These are phyloP conservation scores for Ramalina intermedia DNA, from an alignment of 495 filamentous ascomycete genomes.

Conservation along the genomic window DNA sequence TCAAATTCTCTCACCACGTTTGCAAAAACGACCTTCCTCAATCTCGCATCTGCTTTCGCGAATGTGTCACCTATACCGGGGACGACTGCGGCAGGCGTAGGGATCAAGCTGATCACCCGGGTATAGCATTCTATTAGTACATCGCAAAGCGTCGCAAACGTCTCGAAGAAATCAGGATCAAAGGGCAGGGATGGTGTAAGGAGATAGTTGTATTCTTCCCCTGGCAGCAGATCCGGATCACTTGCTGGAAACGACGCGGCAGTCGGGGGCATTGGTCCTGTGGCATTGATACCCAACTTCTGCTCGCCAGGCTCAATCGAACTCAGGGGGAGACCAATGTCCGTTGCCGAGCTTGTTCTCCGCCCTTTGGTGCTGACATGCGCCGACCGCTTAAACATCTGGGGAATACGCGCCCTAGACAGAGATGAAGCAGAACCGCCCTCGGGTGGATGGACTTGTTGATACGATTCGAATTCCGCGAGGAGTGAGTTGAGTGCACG, in stretches of 20 bases:
- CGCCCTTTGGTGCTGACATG: slow-evolving; percentile 48
- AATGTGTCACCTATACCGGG: slow-evolving; percentile 63
- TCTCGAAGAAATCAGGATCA: slow-evolving; percentile 94
- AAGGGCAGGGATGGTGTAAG: slow-evolving; percentile 88
- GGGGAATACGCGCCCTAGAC: slow-evolving; percentile 60
- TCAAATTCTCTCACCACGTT: slow-evolving; percentile 87
- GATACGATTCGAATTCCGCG: slow-evolving; percentile 83
- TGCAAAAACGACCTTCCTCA: slow-evolving; percentile 75
- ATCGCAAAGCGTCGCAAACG: slow-evolving; percentile 93
- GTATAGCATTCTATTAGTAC: slow-evolving; percentile 87
- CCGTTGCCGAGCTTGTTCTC: slow-evolving; percentile 56
- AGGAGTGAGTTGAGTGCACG: slow-evolving; percentile 76
- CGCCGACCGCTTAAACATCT: slow-evolving; percentile 72
- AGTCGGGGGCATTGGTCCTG: slow-evolving; percentile 20
- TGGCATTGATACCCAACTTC: slow-evolving; percentile 29
- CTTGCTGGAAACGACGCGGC: slow-evolving; percentile 32
- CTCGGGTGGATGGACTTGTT: slow-evolving; percentile 66
- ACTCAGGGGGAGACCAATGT: slow-evolving; percentile 47
- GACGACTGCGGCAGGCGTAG: slow-evolving; percentile 47
- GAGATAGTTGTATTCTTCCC: slow-evolving; percentile 79
- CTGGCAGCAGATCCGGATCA: slow-evolving; percentile 39
- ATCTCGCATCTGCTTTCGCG: slow-evolving; percentile 68
- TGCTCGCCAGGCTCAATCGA: slow-evolving; percentile 36
- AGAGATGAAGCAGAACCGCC: slow-evolving; percentile 56
- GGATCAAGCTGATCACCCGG: slow-evolving; percentile 55